Percentiles rank a stretch among this genome's conserved stretches.
These are phyloP conservation scores for Berberis vulgaris DNA, from an alignment of 164 flowering plant genomes.

Conservation along the genomic window DNA sequence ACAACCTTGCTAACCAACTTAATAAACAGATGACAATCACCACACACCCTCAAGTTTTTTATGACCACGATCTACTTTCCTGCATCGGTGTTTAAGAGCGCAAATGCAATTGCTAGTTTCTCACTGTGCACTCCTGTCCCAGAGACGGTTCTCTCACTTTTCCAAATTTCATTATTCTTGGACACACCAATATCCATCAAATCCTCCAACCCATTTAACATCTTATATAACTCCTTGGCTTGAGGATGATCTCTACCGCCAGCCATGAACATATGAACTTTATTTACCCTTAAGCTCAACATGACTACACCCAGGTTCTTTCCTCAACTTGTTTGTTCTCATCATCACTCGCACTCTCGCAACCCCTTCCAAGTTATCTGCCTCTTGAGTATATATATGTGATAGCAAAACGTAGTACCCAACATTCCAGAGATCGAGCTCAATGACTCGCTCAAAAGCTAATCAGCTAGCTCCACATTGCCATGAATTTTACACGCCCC, in stretches of 20 bases:
- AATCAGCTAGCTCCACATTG: constrained; percentile 39
- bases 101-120: constrained; percentile 74
- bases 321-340: constrained; percentile 56
- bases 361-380: constrained; percentile 42
- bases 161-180: constrained; percentile 10
- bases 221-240: constrained; percentile 41
- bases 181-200: constrained; percentile 18
- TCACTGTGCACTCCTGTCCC: constrained; percentile 79
- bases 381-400: constrained; percentile 51
- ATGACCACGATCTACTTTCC: constrained; percentile 68
- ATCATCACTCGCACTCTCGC: constrained; percentile 54
- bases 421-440: constrained; percentile 64
- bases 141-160: constrained; percentile 16
- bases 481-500: constrained; percentile 54
- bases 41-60: too few species aligned
- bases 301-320: constrained; percentile 85
- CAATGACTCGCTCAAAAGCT: constrained; percentile 51
- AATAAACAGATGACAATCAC: constrained; percentile 69
- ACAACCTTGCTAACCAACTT: constrained; percentile 63
- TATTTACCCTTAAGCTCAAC: constrained; percentile 43
- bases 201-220: constrained; percentile 52
- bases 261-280: constrained; percentile 54
- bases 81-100: constrained; percentile 38
- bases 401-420: constrained; percentile 81
- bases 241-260: constrained; percentile 66